Conservation (phyloP, 2,329 filamentous ascomycete genomes). For the Truncatella angustata region DNA sequence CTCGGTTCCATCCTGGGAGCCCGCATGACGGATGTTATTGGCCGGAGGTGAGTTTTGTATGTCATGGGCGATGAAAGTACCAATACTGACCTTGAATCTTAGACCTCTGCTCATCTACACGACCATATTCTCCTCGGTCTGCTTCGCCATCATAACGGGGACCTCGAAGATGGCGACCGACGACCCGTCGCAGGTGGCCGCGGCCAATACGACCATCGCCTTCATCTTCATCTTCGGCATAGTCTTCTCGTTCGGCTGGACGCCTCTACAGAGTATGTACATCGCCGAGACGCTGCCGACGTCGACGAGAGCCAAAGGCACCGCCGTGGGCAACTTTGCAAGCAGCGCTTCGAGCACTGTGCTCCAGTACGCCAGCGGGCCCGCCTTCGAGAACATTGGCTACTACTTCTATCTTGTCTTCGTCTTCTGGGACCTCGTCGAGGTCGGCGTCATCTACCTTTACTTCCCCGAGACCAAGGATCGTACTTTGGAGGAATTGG, state of each 20-base stretch:
- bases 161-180: conserved; percentile 43
- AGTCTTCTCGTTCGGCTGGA: conserved; percentile 51
- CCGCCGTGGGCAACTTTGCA: conserved; percentile 40
- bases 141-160: conserved; percentile 48
- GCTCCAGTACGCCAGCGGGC: conserved; percentile 43
- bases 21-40: conserved; percentile 52
- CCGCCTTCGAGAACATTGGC: conserved; percentile 36
- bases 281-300: conserved; percentile 46
- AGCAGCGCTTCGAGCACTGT: conserved; percentile 35
- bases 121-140: conserved; percentile 43
- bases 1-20: conserved; percentile 52
- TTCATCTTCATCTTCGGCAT: conserved; percentile 54
- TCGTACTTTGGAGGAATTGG: conserved; percentile 30
- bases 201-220: conserved; percentile 44
- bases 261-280: conserved; percentile 48
- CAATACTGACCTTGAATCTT: neutral
- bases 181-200: conserved; percentile 30
- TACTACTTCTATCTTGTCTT: conserved; percentile 38
- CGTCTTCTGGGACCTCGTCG: conserved; percentile 33
- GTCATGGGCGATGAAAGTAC: too few species aligned
- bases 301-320: conserved; percentile 43
- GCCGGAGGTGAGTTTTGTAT: conserved; percentile 33
- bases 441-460: conserved; percentile 31
- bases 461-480: conserved; percentile 34
- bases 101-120: conserved; percentile 50